Conservation (phyloP, 2,329 filamentous ascomycete species). For the Apiospora saccharicola region DNA sequence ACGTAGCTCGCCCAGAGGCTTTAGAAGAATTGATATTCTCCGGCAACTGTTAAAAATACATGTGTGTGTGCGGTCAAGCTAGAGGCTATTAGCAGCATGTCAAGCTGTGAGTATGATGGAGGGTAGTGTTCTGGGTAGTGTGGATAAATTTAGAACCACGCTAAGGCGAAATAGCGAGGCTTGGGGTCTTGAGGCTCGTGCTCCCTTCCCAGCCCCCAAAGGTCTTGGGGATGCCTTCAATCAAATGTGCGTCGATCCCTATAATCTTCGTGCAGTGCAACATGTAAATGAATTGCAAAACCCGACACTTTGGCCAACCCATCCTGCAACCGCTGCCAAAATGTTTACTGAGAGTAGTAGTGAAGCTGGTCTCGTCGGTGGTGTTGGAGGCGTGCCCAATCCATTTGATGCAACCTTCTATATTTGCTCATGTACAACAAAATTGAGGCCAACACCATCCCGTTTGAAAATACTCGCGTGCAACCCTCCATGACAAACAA, state of each 20-base stretch:
- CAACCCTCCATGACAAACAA: not conserved
- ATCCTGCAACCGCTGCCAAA: not conserved
- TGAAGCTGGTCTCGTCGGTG: not conserved
- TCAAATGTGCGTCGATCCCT: not conserved
- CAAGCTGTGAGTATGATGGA: not conserved
- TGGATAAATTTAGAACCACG: not conserved
- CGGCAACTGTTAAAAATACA: not conserved
- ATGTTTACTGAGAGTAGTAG: not conserved
- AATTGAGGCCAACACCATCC: not conserved
- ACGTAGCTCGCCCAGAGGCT: not conserved
- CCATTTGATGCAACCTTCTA: slow-evolving; percentile 2
- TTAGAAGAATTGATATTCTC: not conserved
- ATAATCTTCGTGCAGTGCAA: not conserved
- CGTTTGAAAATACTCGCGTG: not conserved
- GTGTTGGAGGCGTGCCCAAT: not conserved
- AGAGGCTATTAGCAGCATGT: slow-evolving; percentile 2
- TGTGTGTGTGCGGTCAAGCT: not conserved
- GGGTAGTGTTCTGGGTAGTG: not conserved
- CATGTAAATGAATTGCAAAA: not conserved
- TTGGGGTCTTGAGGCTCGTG: not conserved
- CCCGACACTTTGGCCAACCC: not conserved
- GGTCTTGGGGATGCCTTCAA: not conserved
- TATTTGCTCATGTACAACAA: not conserved
- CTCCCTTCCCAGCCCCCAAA: not conserved
- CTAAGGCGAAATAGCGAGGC: not conserved